These are phyloP conservation scores for Leccinellum luteum DNA, from an alignment of 768 basidiomycete genomes.

Conservation along the genomic window DNA sequence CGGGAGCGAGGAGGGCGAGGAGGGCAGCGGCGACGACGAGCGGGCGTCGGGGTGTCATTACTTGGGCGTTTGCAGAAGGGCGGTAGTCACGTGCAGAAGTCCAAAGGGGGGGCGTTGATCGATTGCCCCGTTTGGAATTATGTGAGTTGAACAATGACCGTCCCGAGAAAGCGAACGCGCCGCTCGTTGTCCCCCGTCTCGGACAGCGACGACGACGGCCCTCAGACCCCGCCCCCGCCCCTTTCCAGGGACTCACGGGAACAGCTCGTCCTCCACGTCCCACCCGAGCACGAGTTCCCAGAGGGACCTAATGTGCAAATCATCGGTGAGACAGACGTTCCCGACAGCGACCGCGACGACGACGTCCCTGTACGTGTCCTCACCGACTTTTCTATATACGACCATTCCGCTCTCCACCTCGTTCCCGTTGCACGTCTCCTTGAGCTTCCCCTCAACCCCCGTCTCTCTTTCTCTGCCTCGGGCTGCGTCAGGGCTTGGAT, in stretches of 20 bases:
- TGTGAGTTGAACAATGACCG: slow-evolving; percentile 16
- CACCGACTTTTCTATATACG: slow-evolving; percentile 53
- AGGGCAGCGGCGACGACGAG: slow-evolving; percentile 7
- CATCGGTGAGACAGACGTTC: slow-evolving; percentile 38
- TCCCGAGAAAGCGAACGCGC: slow-evolving; percentile 25
- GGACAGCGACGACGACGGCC: slow-evolving; percentile 18
- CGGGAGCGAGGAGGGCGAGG: slow-evolving; percentile 5
- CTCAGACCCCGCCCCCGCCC: slow-evolving; percentile 9
- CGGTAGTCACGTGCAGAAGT: slow-evolving; percentile 13
- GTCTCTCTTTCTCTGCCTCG: slow-evolving; percentile 34
- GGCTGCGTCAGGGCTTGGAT: slow-evolving; percentile 38
- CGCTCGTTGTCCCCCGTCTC: slow-evolving; percentile 16
- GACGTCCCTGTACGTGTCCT: slow-evolving; percentile 58
- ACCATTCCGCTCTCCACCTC: slow-evolving; percentile 35
- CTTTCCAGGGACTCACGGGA: slow-evolving; percentile 1
- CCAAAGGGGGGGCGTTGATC: background rate
- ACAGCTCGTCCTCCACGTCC: slow-evolving; percentile 10
- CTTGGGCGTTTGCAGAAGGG: background rate
- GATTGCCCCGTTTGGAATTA: slow-evolving; percentile 1
- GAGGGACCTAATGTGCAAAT: slow-evolving; percentile 44
- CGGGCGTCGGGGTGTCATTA: slow-evolving; percentile 15
- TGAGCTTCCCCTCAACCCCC: slow-evolving; percentile 22
- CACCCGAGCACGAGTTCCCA: slow-evolving; percentile 32
- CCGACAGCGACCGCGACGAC: slow-evolving; percentile 27
- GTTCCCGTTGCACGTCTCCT: slow-evolving; percentile 42